Base-by-base conservation (phyloP, 257 asterid species). In the Gardenia jasminoides region DNA sequence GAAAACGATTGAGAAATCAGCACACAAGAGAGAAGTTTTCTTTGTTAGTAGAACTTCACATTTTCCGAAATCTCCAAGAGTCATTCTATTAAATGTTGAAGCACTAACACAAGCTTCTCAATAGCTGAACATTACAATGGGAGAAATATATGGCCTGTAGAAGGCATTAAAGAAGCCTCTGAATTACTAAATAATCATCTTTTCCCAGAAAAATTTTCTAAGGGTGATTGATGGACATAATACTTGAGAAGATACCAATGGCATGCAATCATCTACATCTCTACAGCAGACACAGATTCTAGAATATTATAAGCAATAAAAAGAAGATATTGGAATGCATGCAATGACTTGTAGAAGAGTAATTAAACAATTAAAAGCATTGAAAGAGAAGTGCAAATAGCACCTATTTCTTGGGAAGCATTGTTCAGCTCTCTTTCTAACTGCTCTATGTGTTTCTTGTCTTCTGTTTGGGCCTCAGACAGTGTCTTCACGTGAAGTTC, bases 341-440 rank as follows among this genome's bases (percentile, higher is more conserved):
- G 13, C 13, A 39, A 28, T 71, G 36, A 33, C n/a, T 48, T 70
- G 48, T 46, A 67, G 62, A 48, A 36, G n/a, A 28, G 20, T 72
- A 75, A 15, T 61, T 31, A 48, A 82, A 56, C 41, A 50, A 33
- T 28, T 36, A 52, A 76, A 72, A 39, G 28, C 12, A 20, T 36
- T 22, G 59, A 31, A 66, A 33, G 68, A 68, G 22, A 74, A 68
- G 78, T n/a, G 72, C 71, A 65, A 82, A 79, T 59, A 75, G 54
- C 79, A 95, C 99, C 99, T 92, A 95, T 90, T 92, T 93, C 97
- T 84, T 90, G 97, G 84, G 80, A 79, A 85, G 92, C 91, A 76
- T 92, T 92, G 83, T 83, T 85, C 83, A 93, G 86, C 87, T 95
- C 98, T 84, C 92, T 90, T 87, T 93, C 94, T 87, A 93, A 88